Evolutionary conservation across 495 filamentous ascomycete species (phyloP).

Genomic region (Astrocystis sublimbata): DNA sequence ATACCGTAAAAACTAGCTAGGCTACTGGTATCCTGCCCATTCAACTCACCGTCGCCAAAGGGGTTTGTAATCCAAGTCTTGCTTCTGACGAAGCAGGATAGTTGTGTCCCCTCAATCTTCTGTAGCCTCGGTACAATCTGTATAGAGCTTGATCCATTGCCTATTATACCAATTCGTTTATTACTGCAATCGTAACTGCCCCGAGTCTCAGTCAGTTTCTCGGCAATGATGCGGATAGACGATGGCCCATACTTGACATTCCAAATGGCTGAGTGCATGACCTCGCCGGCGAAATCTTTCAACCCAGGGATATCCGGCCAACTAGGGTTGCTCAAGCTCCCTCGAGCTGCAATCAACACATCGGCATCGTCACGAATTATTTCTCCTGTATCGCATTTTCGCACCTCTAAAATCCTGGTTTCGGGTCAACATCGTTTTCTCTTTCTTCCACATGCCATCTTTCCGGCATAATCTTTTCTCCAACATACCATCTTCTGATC

Average conservation of each 20-base stretch:
- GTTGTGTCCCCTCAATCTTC: constrained; percentile 50
- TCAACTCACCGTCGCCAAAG: constrained; percentile 39
- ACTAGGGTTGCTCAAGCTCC: constrained; percentile 60
- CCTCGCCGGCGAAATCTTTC: constrained; percentile 53
- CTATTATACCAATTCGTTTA: constrained; percentile 56
- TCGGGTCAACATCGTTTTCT: constrained; percentile 6
- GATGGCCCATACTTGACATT: constrained; percentile 29
- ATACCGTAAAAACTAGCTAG: background rate
- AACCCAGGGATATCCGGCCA: constrained; percentile 62
- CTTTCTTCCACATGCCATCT: background rate
- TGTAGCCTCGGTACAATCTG: constrained; percentile 69
- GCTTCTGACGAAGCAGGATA: constrained; percentile 67
- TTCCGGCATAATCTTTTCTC: background rate
- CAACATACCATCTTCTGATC: constrained; percentile 54
- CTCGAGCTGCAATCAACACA: constrained; percentile 65
- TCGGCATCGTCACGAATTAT: constrained; percentile 46
- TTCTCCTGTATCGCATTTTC: constrained; percentile 32
- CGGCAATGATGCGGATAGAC: background rate
- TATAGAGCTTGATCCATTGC: constrained; percentile 66
- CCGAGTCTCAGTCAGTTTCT: constrained; percentile 4
- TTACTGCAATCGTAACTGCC: constrained; percentile 48
- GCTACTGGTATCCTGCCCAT: constrained; percentile 13
- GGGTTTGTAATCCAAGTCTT: constrained; percentile 62
- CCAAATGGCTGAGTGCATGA: constrained; percentile 59
- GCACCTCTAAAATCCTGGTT: constrained; percentile 23